phyloP scores from a whole-genome alignment of 805 yeast species.

The Candida manassasensis region DNA sequence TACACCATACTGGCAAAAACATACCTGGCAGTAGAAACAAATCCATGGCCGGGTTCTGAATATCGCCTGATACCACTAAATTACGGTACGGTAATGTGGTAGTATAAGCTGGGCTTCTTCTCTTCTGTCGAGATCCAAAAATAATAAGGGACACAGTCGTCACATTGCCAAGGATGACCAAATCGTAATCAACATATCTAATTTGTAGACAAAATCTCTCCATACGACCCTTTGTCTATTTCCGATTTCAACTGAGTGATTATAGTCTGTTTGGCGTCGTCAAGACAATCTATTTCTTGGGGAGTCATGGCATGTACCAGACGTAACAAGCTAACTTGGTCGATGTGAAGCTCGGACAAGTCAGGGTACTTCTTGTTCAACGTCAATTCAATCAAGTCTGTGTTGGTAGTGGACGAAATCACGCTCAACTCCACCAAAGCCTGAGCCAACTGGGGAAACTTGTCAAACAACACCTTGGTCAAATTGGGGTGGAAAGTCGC shows the following conservation, averaged over 20 bases:
- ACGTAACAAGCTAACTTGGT: conserved; percentile 30
- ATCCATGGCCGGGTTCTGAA: no score
- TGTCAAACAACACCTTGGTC: conserved; percentile 57
- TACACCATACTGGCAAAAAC: no score
- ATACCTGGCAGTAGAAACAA: no score
- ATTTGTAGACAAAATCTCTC: conserved; percentile 10
- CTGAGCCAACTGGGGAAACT: conserved; percentile 77
- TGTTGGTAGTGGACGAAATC: conserved; percentile 28
- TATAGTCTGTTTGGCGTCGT: conserved; percentile 17
- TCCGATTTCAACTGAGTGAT: conserved; percentile 19
- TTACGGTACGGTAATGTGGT: no score
- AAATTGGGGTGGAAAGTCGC: conserved; percentile 51
- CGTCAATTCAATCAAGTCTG: conserved; percentile 33
- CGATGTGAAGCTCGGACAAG: conserved; percentile 24
- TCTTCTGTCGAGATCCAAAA: no score
- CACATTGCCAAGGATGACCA: no score
- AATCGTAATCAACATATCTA: not conserved
- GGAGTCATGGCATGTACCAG: conserved; percentile 24
- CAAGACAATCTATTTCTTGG: conserved; percentile 25
- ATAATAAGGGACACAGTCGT: no score
- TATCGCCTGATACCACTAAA: no score
- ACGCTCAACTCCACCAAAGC: conserved; percentile 72
- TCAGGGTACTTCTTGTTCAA: conserved; percentile 29
- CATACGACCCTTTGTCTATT: conserved; percentile 24
- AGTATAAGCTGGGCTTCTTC: no score